A percentile compares a stretch with the other conserved stretches of the same genome.
These are phyloP conservation scores for Auricularia auricula-judae DNA, from an alignment of 768 basidiomycete genomes.

Conservation along the genomic window DNA sequence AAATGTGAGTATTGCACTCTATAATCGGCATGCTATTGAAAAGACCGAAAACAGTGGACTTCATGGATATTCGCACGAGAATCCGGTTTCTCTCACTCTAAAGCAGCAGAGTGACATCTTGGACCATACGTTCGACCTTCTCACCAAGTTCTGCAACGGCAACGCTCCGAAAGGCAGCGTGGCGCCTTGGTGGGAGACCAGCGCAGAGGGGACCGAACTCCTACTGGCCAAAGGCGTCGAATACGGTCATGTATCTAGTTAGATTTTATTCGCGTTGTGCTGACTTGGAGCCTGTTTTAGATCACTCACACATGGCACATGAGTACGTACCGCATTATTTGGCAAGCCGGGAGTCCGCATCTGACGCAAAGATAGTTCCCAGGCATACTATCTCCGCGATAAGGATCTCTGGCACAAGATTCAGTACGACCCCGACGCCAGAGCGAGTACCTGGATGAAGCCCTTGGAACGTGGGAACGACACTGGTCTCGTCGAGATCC, in stretches of 20 bases:
- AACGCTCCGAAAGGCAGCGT: slow-evolving; percentile 51
- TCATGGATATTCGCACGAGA: slow-evolving; percentile 69
- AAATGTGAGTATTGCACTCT: slow-evolving; percentile 31
- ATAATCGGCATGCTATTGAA: no score
- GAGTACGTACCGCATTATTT: slow-evolving; percentile 22
- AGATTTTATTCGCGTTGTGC: background rate
- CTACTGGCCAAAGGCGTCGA: slow-evolving; percentile 63
- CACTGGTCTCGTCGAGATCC: slow-evolving; percentile 54
- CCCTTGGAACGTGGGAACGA: slow-evolving; percentile 52
- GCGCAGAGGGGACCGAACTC: slow-evolving; percentile 51
- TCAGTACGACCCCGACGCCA: slow-evolving; percentile 44
- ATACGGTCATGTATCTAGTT: slow-evolving; percentile 34
- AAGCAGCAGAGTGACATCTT: slow-evolving; percentile 65
- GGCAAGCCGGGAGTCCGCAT: background rate
- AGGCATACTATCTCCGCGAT: slow-evolving; percentile 58
- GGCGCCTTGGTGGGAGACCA: slow-evolving; percentile 75
- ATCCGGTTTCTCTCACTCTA: slow-evolving; percentile 45
- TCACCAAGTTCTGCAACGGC: slow-evolving; percentile 55
- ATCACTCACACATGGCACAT: slow-evolving; percentile 49
- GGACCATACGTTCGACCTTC: slow-evolving; percentile 50
- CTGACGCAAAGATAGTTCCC: slow-evolving; percentile 28
- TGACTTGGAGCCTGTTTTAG: slow-evolving; percentile 15
- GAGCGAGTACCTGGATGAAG: slow-evolving; percentile 53
- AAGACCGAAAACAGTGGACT: slow-evolving; percentile 32
- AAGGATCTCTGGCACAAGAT: slow-evolving; percentile 67